Base-by-base conservation (phyloP, 2,329 filamentous ascomycete genomes). In the Cercospora sesami region DNA sequence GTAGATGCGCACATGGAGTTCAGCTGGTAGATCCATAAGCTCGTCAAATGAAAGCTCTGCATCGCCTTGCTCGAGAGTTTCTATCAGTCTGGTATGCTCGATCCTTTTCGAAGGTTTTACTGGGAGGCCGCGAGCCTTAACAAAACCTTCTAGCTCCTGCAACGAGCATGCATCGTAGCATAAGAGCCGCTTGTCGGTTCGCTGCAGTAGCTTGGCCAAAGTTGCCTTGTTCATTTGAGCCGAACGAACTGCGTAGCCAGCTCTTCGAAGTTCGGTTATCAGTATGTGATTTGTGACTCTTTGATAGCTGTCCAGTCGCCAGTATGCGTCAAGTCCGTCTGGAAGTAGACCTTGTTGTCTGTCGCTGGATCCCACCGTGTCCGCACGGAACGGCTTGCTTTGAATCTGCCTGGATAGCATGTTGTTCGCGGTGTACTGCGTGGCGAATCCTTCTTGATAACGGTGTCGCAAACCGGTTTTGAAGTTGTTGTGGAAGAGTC, bases 1-100 rank as follows among this genome's bases (percentile, higher is more conserved):
- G 26, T 64, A 58, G 5, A 64, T 26, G 8, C 21, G 21, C 4
- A 42, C 30, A 4, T 51, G 62, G 5, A 58, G 62, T 16, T 64
- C 62, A 12, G 62, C 58, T 5, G 62, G 62, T 3, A 64, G 30
- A 0, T 59, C 62, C 62, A 64, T 59, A 1, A 59, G 14, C 9
- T 14, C 14, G 16, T n/a, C 10, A 8, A 64, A 64, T 3, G 31
- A 12, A 12, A 2, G 28, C 6, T 64, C 16, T 1, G 23, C 18
- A n/a, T 64, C 62, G 1, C 10, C 62, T 5, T 26, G n/a, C 48
- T 39, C 18, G 1, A 64, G 62, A 10, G 14, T 33, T 6, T 39
- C 18, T 16, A 64, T 16, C 1, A 64, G 31, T 12, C 51, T 23
- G 2, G 21, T 55, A 0, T 16, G 18, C 26, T 26, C 21, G 3